phyloP scores from a whole-genome alignment of 2,329 filamentous ascomycete species.

The Penicillium sp. region DNA sequence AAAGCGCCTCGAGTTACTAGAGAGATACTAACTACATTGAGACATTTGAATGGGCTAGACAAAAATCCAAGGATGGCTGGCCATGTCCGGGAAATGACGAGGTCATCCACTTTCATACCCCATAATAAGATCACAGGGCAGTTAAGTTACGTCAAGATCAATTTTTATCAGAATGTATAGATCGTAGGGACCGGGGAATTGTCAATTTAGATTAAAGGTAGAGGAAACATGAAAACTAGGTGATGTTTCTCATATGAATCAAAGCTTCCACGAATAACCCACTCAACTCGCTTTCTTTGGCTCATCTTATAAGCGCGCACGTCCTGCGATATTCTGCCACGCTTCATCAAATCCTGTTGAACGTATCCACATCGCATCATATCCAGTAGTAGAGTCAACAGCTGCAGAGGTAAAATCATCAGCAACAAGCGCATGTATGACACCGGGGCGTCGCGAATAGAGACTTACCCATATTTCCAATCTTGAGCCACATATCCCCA shows the following conservation, averaged over 20 bases:
- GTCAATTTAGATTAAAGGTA: not conserved
- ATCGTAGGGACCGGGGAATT: not conserved
- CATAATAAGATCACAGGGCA: not conserved
- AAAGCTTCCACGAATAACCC: not conserved
- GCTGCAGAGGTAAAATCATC: constrained; percentile 24
- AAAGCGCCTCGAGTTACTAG: not conserved
- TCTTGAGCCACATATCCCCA: constrained; percentile 47
- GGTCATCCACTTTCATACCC: not conserved
- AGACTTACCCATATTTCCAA: constrained; percentile 46
- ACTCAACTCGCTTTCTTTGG: not conserved
- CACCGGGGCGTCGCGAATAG: not conserved
- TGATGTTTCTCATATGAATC: not conserved
- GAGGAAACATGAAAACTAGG: not conserved
- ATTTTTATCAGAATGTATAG: not conserved
- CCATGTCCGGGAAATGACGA: not conserved
- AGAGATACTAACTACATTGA: not conserved
- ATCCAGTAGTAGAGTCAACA: constrained; percentile 36
- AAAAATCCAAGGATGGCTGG: not conserved
- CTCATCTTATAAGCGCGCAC: constrained; percentile 16
- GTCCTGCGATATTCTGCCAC: constrained; percentile 33
- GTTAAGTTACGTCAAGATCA: not conserved
- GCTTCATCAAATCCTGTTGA: constrained; percentile 45
- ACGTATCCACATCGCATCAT: constrained; percentile 37
- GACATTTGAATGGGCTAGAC: not conserved
- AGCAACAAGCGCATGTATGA: not conserved